Evolutionary conservation across 2,329 filamentous ascomycete species (phyloP), one percentile per base, ranked within the genome.

Genomic region (Diaporthe sp.): DNA sequence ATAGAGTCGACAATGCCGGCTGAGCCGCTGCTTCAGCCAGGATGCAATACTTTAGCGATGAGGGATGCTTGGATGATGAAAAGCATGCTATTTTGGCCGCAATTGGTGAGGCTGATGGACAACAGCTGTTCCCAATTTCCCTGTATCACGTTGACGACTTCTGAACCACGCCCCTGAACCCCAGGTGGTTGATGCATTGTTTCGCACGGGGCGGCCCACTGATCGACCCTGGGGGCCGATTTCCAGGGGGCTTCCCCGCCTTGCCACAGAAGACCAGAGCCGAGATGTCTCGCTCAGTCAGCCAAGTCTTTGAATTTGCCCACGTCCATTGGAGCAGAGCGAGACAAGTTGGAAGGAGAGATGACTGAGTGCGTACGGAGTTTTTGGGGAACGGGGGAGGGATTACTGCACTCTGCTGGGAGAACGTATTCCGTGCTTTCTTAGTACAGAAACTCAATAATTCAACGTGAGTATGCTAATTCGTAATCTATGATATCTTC

Each of bases 91-190:
- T n/a, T 25, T 17, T 49, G 31, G 19, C 62, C 28, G 22, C 22
- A 68, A 25, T 22, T 8, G 22, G 39, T 28, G 31, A 68, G 22
- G 46, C 22, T 19, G 31, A 42, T 28, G 42, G 65, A 70, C 34
- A 42, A 70, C 34, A 70, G 34, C 7, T 53, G 46, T 51, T n/a
- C 17, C 28, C 44, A 39, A 53, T 37, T 31, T 53, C 31, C 31
- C 19, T 68, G 46, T 25, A 15, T 68, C 46, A 68, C 31, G 31
- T 25, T n/a, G 62, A 53, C 31, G 31, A 51, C 7, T 37, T 13
- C 46, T 68, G 22, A 68, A 28, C 46, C 34, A 28, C 8, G 65
- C 46, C 49, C 65, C 65, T 70, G 65, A 68, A 42, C n/a, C 46
- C 34, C n/a, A 37, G n/a, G 65, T 53, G 22, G 19, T n/a, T 42